phyloP scores from a whole-genome alignment of 495 filamentous ascomycete genomes.

The Penicillium lagena region DNA sequence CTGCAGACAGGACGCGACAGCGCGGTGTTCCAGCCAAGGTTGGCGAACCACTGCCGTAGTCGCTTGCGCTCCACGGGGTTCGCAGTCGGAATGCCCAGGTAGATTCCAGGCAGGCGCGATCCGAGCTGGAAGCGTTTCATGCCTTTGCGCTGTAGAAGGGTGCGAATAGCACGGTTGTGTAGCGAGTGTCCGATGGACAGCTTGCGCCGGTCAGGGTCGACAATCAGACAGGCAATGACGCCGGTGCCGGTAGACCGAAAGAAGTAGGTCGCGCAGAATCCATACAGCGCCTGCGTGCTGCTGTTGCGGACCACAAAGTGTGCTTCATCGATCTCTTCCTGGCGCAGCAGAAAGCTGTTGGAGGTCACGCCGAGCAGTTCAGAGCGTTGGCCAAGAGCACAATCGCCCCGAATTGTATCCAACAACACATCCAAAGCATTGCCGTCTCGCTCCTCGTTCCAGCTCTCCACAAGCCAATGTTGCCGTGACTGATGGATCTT shows the following conservation, averaged over 20 bases:
- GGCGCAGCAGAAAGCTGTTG: conserved; percentile 65
- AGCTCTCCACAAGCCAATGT: conserved; percentile 84
- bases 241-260: conserved; percentile 62
- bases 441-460: conserved; percentile 69
- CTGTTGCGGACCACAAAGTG: conserved; percentile 91
- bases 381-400: conserved; percentile 47
- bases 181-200: conserved; percentile 81
- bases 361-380: conserved; percentile 62
- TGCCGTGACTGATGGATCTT: conserved; percentile 75
- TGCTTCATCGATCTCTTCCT: conserved; percentile 61
- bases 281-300: conserved; percentile 79
- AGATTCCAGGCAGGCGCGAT: conserved; percentile 69
- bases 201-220: conserved; percentile 75
- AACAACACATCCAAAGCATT: conserved; percentile 64
- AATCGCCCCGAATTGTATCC: conserved; percentile 53
- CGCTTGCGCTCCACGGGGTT: conserved; percentile 54
- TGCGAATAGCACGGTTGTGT: conserved; percentile 72
- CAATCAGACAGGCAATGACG: conserved; percentile 75
- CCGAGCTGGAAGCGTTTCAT: conserved; percentile 75
- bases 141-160: conserved; percentile 58
- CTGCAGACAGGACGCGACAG: conserved; percentile 58
- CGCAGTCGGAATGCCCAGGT: conserved; percentile 67
- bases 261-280: conserved; percentile 83
- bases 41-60: conserved; percentile 58
- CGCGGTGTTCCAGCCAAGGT: conserved; percentile 62